These are phyloP conservation scores for Aureobasidium sp. DNA, from an alignment of 2,329 filamentous ascomycete genomes.

Conservation along the genomic window DNA sequence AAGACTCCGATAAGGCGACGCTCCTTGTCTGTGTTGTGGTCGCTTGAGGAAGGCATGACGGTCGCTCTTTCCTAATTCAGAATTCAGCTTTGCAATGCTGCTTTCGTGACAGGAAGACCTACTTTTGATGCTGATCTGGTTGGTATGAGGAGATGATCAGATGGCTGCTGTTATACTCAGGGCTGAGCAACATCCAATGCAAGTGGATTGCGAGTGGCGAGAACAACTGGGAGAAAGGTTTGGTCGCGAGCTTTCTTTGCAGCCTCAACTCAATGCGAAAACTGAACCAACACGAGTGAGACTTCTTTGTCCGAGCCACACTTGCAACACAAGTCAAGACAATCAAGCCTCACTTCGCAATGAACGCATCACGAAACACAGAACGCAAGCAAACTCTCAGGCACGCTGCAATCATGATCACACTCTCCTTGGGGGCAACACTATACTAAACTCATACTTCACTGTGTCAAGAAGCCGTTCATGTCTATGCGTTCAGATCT, in stretches of 20 bases:
- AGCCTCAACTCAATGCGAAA: no score
- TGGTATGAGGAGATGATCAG: neutral
- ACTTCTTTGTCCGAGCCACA: neutral
- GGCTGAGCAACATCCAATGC: no score
- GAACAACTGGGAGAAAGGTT: no score
- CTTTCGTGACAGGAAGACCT: neutral
- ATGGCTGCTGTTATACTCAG: neutral
- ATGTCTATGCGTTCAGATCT: no score
- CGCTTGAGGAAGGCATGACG: constrained; percentile 8
- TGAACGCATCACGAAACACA: neutral
- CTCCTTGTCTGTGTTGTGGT: constrained; percentile 8
- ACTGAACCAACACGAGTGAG: neutral
- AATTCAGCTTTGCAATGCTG: neutral
- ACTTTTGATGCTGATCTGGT: neutral
- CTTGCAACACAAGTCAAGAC: neutral
- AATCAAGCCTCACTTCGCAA: neutral
- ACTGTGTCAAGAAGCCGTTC: no score
- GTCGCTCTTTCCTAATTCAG: neutral
- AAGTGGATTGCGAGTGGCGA: neutral
- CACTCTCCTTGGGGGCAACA: no score
- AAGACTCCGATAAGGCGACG: neutral
- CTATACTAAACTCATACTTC: no score
- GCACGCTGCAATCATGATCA: no score
- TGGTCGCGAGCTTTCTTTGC: no score
- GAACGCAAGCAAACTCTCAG: neutral